phyloP scores from a whole-genome alignment of 352 stramenopile genomes.

The Phytophthora ramorum region DNA sequence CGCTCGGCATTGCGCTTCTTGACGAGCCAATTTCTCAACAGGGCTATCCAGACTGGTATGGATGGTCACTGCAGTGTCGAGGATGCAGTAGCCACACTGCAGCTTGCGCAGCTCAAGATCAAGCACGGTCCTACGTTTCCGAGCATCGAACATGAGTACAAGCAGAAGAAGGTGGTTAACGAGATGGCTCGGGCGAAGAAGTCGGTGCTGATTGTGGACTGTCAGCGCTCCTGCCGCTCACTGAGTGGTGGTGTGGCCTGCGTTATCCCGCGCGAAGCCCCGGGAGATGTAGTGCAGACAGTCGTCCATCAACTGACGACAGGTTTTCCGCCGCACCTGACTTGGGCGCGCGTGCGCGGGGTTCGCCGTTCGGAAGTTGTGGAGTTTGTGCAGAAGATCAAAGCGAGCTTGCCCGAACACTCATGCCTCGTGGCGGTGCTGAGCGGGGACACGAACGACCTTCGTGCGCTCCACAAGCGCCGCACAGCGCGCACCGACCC shows the following conservation, averaged over 20 bases:
- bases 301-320: conserved; percentile 85
- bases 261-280: conserved; percentile 61
- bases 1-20: conserved; percentile 82
- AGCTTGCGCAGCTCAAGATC: conserved; percentile 81
- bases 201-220: conserved; percentile 80
- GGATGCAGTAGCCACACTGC: conserved; percentile 78
- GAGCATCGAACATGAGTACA: conserved; percentile 72
- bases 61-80: conserved; percentile 87
- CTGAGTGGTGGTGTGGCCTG: conserved; percentile 69
- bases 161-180: conserved; percentile 81
- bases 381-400: conserved; percentile 43
- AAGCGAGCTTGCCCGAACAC: conserved; percentile 53
- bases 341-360: conserved; percentile 68
- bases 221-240: conserved; percentile 63
- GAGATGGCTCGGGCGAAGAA: conserved; percentile 79
- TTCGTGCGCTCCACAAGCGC: conserved; percentile 81
- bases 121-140: conserved; percentile 80
- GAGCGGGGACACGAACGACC: conserved; percentile 51
- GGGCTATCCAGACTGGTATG: conserved; percentile 73
- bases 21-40: conserved; percentile 70
- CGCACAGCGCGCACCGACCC: conserved; percentile 79
- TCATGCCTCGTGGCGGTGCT: conserved; percentile 69
- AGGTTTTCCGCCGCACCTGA: conserved; percentile 82
- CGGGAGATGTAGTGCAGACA: conserved; percentile 53
- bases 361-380: conserved; percentile 54